phyloP scores from a whole-genome alignment of 2,329 filamentous ascomycete species.

The Aspergillus jensenii region DNA sequence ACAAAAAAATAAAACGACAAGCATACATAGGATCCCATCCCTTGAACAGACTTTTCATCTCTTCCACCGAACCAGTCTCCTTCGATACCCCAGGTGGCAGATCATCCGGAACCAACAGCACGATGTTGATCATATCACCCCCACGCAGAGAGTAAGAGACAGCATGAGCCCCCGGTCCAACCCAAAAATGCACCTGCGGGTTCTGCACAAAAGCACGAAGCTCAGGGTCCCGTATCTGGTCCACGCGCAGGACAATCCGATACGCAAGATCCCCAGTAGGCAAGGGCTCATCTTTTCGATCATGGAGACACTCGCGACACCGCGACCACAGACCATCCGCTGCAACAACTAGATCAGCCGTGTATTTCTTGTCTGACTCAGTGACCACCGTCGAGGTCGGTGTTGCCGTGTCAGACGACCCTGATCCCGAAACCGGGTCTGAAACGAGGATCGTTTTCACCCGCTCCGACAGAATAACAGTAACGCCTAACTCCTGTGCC shows the following conservation, averaged over 20 bases:
- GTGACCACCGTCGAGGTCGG: slow-evolving; percentile 30
- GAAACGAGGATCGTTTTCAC: slow-evolving; percentile 44
- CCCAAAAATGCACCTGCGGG: slow-evolving; percentile 61
- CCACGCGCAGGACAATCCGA: slow-evolving; percentile 55
- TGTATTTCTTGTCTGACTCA: slow-evolving; percentile 43
- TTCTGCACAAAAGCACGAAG: slow-evolving; percentile 55
- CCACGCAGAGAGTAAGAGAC: slow-evolving; percentile 60
- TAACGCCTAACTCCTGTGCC: slow-evolving; percentile 55
- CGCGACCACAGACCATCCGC: slow-evolving; percentile 66
- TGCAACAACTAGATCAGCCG: slow-evolving; percentile 60
- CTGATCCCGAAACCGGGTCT: background rate
- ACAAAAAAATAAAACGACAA: background rate
- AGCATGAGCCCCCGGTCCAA: slow-evolving; percentile 61
- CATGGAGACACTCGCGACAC: slow-evolving; percentile 52
- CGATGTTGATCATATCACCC: slow-evolving; percentile 64
- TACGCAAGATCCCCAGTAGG: slow-evolving; percentile 67
- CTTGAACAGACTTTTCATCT: slow-evolving; percentile 61
- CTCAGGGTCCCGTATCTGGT: slow-evolving; percentile 53
- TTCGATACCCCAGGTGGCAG: slow-evolving; percentile 55
- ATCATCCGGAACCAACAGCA: slow-evolving; percentile 65
- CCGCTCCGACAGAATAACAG: slow-evolving; percentile 49
- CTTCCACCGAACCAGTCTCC: slow-evolving; percentile 55
- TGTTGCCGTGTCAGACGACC: slow-evolving; percentile 7
- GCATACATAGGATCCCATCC: slow-evolving; percentile 61
- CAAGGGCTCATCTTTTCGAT: slow-evolving; percentile 48